Evolutionary conservation across 352 stramenopile species (phyloP).

Genomic region (Pythium dissimile): DNA sequence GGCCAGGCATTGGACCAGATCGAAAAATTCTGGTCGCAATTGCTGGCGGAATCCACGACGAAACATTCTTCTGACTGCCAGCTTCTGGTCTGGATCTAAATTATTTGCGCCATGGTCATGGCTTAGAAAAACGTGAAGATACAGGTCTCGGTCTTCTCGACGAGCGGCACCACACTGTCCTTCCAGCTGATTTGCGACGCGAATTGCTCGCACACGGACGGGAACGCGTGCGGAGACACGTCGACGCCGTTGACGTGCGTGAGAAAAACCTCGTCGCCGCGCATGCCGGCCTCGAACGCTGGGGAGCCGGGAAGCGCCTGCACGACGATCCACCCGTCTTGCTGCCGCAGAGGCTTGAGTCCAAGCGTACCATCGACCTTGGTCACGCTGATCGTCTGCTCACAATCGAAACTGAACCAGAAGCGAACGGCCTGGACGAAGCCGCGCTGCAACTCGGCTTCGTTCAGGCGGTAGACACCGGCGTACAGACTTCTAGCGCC

Average conservation of each 20-base stretch:
- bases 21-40: neutral
- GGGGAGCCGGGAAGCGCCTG: constrained; percentile 62
- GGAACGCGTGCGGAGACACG: constrained; percentile 69
- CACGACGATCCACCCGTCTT: constrained; percentile 76
- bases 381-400: constrained; percentile 75
- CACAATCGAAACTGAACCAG: constrained; percentile 81
- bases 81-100: constrained; percentile 2
- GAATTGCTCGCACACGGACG: constrained; percentile 35
- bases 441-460: constrained; percentile 42
- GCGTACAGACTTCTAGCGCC: constrained; percentile 55
- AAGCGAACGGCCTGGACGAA: constrained; percentile 70
- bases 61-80: too few species aligned
- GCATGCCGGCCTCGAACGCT: constrained; percentile 71
- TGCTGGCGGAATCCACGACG: too few species aligned
- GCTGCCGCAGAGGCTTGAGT: constrained; percentile 66
- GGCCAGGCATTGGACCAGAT: neutral
- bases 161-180: constrained; percentile 68
- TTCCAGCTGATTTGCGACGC: constrained; percentile 52
- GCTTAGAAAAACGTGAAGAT: constrained; percentile 77
- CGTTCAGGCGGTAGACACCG: constrained; percentile 52
- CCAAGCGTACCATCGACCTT: constrained; percentile 67
- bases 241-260: constrained; percentile 79
- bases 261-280: constrained; percentile 68
- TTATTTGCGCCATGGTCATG: neutral
- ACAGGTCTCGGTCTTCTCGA: constrained; percentile 72